Evolutionary conservation across 2,329 filamentous ascomycete species (phyloP).

Genomic region (Peltaster fructicola): DNA sequence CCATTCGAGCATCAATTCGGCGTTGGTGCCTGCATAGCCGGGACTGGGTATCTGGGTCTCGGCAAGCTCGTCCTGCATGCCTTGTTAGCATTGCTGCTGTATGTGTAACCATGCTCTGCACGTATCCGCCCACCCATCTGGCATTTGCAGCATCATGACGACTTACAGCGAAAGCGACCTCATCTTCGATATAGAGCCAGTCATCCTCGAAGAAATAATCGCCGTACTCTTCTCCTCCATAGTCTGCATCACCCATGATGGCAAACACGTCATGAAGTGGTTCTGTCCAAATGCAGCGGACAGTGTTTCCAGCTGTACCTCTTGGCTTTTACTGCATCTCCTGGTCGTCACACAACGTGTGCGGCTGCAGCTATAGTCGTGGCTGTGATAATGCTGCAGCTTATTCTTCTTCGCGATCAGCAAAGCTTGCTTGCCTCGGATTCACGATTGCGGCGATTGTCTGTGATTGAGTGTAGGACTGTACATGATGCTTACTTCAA

Average conservation of each 20-base stretch:
- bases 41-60: slow-evolving; percentile 30
- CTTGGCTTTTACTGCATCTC: too few relatives aligned
- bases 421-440: too few relatives aligned
- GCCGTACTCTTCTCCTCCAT: slow-evolving; percentile 17
- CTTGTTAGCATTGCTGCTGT: slow-evolving; percentile 1
- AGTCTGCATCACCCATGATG: slow-evolving; percentile 17
- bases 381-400: too few relatives aligned
- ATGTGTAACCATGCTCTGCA: slow-evolving; percentile 5
- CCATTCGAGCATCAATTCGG: slow-evolving; percentile 13
- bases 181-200: slow-evolving; percentile 31
- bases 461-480: too few relatives aligned
- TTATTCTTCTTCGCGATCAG: too few relatives aligned
- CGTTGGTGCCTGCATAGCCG: slow-evolving; percentile 17
- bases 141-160: slow-evolving; percentile 1
- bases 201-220: slow-evolving; percentile 22
- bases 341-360: too few relatives aligned
- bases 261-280: too few relatives aligned
- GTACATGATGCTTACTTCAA: too few relatives aligned
- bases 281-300: too few relatives aligned
- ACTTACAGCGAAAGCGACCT: slow-evolving; percentile 21
- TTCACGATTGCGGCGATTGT: too few relatives aligned
- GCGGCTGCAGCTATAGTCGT: too few relatives aligned
- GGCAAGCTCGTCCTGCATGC: slow-evolving; percentile 28
- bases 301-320: too few relatives aligned
- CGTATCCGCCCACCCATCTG: slow-evolving; percentile 4